Evolutionary conservation across 371 early-diverging fungal genomes (phyloP).

Genomic region (Funneliformis caledonium): DNA sequence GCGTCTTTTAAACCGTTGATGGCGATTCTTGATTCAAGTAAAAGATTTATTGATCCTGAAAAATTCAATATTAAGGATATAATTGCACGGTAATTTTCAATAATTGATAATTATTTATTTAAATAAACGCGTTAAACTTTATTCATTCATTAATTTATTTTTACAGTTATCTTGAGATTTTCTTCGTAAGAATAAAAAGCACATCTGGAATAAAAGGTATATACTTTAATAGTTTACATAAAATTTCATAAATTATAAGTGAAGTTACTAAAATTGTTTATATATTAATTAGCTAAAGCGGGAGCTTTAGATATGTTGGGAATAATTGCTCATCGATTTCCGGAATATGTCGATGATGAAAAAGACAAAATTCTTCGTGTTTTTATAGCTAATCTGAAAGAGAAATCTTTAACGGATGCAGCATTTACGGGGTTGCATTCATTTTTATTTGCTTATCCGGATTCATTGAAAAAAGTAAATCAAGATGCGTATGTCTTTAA

Average conservation of each 20-base stretch:
- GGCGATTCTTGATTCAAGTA: conserved; percentile 13
- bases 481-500: conserved; percentile 24
- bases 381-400: not conserved
- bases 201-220: not conserved
- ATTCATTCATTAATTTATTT: not conserved
- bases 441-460: conserved; percentile 22
- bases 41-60: conserved; percentile 8
- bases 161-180: not conserved
- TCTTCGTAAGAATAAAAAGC: not conserved
- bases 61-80: conserved; percentile 6
- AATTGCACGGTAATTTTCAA: not conserved
- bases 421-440: conserved; percentile 13
- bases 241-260: not conserved
- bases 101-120: not conserved
- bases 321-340: conserved; percentile 11
- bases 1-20: conserved; percentile 29
- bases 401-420: not conserved
- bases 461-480: not conserved
- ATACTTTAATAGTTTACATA: not conserved
- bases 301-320: conserved; percentile 13
- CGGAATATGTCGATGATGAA: not conserved
- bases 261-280: not conserved
- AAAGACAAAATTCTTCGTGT: conserved; percentile 15
- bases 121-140: not conserved
- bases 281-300: not conserved